These are phyloP conservation scores for Trichoderma guizhouense DNA, from an alignment of 2,329 filamentous ascomycete genomes.

Conservation along the genomic window DNA sequence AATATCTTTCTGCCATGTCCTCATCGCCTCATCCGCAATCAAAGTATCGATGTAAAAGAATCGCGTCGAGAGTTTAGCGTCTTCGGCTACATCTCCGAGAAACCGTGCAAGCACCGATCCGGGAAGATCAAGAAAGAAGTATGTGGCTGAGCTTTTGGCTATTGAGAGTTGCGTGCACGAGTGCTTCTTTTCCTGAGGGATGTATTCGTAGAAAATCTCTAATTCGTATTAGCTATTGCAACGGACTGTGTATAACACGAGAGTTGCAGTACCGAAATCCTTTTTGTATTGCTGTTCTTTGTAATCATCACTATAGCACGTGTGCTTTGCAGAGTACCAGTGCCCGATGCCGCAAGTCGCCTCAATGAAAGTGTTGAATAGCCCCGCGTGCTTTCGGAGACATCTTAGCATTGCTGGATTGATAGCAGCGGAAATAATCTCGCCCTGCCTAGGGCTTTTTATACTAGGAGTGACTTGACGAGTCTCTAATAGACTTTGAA, in stretches of 20 bases:
- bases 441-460: neutral
- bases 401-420: neutral
- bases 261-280: neutral
- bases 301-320: neutral
- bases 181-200: neutral
- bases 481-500: neutral
- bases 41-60: neutral
- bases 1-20: neutral
- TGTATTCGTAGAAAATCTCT: neutral
- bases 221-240: neutral
- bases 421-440: neutral
- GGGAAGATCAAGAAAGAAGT: neutral
- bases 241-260: neutral
- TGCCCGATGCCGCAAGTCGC: neutral
- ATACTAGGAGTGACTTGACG: neutral
- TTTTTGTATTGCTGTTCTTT: neutral
- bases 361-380: neutral
- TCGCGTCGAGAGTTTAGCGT: neutral
- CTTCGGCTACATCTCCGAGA: neutral
- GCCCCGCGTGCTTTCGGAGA: neutral
- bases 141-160: neutral
- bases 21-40: neutral
- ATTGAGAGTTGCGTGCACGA: neutral
- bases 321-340: neutral
- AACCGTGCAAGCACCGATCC: neutral